These are phyloP conservation scores for Besnoitia besnoiti DNA, from an alignment of 169 alveolate species.

Conservation along the genomic window DNA sequence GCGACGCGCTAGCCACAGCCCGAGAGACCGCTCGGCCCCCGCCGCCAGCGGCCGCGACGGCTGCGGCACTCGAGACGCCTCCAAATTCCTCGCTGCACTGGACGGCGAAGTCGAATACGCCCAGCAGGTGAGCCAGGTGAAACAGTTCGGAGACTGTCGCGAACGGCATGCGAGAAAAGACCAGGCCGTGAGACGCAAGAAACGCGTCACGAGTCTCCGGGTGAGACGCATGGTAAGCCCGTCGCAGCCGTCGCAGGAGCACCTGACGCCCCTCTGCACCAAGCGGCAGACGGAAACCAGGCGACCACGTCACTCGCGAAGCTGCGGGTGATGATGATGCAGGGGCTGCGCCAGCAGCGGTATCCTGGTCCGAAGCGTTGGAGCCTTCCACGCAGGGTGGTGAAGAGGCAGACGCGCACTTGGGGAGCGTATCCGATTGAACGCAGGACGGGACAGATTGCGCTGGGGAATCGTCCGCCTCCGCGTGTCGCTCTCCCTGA, in stretches of 20 bases:
- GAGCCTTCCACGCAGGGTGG: too few species aligned
- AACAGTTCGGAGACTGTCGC: slow-evolving; percentile 63
- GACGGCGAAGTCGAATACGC: slow-evolving; percentile 61
- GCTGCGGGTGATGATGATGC: neutral
- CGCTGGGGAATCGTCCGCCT: neutral
- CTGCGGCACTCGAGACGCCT: slow-evolving; percentile 2
- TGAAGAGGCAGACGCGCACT: too few species aligned
- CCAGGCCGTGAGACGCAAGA: slow-evolving; percentile 48
- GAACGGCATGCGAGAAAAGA: slow-evolving; percentile 55
- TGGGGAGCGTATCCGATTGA: too few species aligned
- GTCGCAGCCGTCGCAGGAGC: slow-evolving; percentile 49
- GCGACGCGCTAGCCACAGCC: neutral
- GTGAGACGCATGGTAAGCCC: slow-evolving; percentile 46
- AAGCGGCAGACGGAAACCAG: slow-evolving; percentile 61
- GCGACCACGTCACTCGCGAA: slow-evolving; percentile 33
- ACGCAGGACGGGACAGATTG: too few species aligned
- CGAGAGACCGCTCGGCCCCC: slow-evolving; percentile 10
- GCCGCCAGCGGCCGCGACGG: slow-evolving; percentile 3
- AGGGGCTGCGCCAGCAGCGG: too few species aligned
- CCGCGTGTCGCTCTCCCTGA: neutral
- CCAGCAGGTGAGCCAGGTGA: slow-evolving; percentile 53
- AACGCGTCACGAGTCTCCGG: slow-evolving; percentile 43
- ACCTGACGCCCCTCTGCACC: slow-evolving; percentile 66
- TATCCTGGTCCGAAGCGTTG: too few species aligned
- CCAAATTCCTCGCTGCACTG: slow-evolving; percentile 57